Evolutionary conservation across 2,329 filamentous ascomycete species (phyloP), one percentile per base, ranked within the genome.

Genomic region (Magnaporthiopsis incrustans): DNA sequence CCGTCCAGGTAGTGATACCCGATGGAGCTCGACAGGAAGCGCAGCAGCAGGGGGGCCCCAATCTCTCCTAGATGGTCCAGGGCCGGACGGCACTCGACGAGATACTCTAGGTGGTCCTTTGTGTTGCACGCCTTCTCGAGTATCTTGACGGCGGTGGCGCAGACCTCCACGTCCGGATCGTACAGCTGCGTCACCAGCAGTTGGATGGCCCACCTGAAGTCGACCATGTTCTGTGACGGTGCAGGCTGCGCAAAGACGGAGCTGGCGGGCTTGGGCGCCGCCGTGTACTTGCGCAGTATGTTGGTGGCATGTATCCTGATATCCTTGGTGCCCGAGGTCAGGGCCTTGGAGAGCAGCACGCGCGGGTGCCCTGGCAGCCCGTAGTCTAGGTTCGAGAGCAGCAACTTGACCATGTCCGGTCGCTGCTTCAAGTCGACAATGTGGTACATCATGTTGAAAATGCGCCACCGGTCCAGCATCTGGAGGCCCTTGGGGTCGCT

Each of bases 381-480:
- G 73, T 97, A 99, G 76, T 99, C 94, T 76, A 99, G 93, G 71
- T 93, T 95, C 61, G 90, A 89, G 11, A 99, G 82, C 38, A 99
- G 83, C 12, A 94, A 83, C 73, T 93, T 92, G 73, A 98, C 92
- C 65, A 99, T 81, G 73, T 99, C 95, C 59, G 94, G 92, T 2
- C 95, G 89, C 74, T 95, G 90, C 70, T 90, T 92, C 59, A 97
- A 81, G 72, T 98, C 94, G 65, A 97, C 85, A 66, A 99, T 97
- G 75, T 98, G 95, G 73, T 99, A 99, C 82, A 98, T 96, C 92
- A 99, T 99, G 76, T 98, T 98, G 77, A 97, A 93, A 83, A 99
- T 96, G 70, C 92, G 91, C 94, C 95, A 98, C 70, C 92, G 83
- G 74, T 98, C 94, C 72, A 99, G 85, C 78, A 99, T 94, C 66